These are phyloP conservation scores for Nadsonia starkeyi-henricii DNA, from an alignment of 1,139 yeast species.

Conservation along the genomic window DNA sequence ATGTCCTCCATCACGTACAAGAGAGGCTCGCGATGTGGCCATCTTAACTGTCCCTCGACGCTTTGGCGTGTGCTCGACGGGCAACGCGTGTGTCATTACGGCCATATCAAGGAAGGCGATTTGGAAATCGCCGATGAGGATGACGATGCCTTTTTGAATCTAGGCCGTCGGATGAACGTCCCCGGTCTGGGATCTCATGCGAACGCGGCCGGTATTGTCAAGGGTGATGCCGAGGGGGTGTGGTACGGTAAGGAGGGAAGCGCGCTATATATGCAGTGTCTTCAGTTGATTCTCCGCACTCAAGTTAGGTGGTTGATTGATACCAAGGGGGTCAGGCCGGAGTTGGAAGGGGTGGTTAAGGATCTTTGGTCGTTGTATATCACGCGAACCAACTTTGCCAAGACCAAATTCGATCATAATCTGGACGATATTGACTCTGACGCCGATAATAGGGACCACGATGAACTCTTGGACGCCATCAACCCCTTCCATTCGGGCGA, in stretches of 20 bases:
- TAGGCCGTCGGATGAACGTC: slow-evolving; percentile 8
- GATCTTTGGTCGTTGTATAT: slow-evolving; percentile 37
- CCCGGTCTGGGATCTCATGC: neutral
- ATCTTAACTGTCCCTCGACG: slow-evolving; percentile 6
- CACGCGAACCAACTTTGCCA: slow-evolving; percentile 14
- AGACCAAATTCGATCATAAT: no score
- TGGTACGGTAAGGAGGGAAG: slow-evolving; percentile 44
- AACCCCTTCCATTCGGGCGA: neutral
- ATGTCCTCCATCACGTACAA: neutral
- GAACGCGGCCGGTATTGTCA: neutral
- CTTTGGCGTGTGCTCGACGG: slow-evolving; percentile 14
- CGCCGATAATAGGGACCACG: slow-evolving; percentile 3
- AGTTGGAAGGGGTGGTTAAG: slow-evolving; percentile 32
- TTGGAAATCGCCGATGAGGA: slow-evolving; percentile 15
- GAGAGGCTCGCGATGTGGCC: slow-evolving; percentile 1
- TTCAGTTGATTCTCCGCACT: slow-evolving; percentile 40
- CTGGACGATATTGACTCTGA: neutral
- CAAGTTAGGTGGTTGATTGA: slow-evolving; percentile 33
- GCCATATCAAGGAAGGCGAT: slow-evolving; percentile 11
- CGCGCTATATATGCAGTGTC: slow-evolving; percentile 32
- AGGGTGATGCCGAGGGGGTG: slow-evolving; percentile 9
- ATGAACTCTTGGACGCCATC: neutral
- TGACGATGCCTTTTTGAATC: slow-evolving; percentile 14
- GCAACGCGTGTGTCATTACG: slow-evolving; percentile 12
- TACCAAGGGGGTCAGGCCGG: slow-evolving; percentile 22